phyloP scores from a whole-genome alignment of 371 early-diverging fungal genomes.

The Mucor piriformis region DNA sequence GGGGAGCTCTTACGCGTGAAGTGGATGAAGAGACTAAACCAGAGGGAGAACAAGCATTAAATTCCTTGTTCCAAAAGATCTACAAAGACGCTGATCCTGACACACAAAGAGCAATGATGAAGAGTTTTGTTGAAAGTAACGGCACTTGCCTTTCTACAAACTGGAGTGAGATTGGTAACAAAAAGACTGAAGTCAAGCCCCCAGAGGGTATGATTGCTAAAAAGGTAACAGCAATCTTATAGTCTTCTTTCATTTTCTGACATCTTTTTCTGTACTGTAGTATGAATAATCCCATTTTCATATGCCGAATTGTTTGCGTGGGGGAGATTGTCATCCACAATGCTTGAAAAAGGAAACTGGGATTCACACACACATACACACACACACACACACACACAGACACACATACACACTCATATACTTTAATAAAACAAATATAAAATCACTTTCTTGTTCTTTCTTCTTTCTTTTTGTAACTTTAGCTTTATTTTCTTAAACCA shows the following conservation, averaged over 20 bases:
- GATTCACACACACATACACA: constrained; percentile 1
- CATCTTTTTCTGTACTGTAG: constrained; percentile 8
- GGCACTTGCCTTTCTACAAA: constrained; percentile 97
- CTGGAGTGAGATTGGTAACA: constrained; percentile 92
- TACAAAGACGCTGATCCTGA: constrained; percentile 93
- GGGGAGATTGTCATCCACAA: constrained; percentile 8
- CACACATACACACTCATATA: neutral
- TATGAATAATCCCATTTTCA: constrained; percentile 14
- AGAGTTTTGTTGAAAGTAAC: constrained; percentile 93
- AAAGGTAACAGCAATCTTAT: constrained; percentile 43
- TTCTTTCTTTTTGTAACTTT: constrained; percentile 1
- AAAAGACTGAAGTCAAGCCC: constrained; percentile 81
- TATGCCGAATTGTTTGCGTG: constrained; percentile 6
- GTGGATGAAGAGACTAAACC: constrained; percentile 73
- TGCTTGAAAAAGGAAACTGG: constrained; percentile 21
- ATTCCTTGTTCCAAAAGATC: constrained; percentile 90
- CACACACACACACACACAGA: constrained; percentile 1
- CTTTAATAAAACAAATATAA: neutral
- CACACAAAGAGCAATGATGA: constrained; percentile 96
- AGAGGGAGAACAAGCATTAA: constrained; percentile 87
- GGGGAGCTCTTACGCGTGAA: constrained; percentile 77
- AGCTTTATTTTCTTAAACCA: neutral
- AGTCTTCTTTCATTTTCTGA: neutral
- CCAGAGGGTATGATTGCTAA: constrained; percentile 93
- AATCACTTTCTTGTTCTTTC: neutral